Percentiles rank a stretch among this genome's conserved stretches.
Conservation (phyloP, 495 filamentous ascomycete genomes). For the Staphylotrichum tortipilum region DNA sequence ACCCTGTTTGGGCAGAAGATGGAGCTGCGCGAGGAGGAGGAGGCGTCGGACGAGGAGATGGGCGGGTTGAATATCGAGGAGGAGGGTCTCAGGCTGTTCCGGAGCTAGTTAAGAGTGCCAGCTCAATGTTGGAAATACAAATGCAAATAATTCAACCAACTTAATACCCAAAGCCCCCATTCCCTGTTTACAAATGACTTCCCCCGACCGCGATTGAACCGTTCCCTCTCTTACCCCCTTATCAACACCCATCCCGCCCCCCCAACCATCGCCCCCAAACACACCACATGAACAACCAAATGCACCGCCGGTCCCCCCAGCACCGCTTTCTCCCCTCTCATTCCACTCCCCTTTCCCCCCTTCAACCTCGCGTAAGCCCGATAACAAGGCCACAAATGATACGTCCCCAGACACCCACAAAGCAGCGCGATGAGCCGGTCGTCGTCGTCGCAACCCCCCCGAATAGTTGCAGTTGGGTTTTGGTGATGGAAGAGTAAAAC, state of each 20-base stretch:
- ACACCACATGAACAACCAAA: conserved; percentile 19
- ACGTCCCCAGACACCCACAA: conserved; percentile 26
- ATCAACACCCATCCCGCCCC: neutral
- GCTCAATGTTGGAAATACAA: neutral
- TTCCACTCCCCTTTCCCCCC: neutral
- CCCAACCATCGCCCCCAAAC: conserved; percentile 14
- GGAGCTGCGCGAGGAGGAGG: conserved; percentile 58
- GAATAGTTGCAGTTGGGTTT: neutral
- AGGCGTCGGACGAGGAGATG: conserved; percentile 45
- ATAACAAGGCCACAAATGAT: conserved; percentile 33
- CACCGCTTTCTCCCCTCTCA: conserved; percentile 1
- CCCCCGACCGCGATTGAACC: too few species aligned
- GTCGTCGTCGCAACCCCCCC: neutral
- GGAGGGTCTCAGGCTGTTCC: conserved; percentile 68
- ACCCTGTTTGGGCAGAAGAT: conserved; percentile 77
- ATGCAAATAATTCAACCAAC: neutral
- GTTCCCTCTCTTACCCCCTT: too few species aligned
- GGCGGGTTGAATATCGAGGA: conserved; percentile 52
- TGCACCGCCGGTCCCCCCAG: conserved; percentile 26
- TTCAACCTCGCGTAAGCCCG: conserved; percentile 22
- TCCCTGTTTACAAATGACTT: too few species aligned
- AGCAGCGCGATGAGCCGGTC: conserved; percentile 14
- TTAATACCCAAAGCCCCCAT: neutral
- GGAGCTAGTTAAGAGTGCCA: conserved; percentile 28
- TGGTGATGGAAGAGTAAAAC: conserved; percentile 12